Evolutionary conservation across 805 yeast species (phyloP), one percentile per base, ranked within the genome.

Genomic region (Yueomyces sp.): DNA sequence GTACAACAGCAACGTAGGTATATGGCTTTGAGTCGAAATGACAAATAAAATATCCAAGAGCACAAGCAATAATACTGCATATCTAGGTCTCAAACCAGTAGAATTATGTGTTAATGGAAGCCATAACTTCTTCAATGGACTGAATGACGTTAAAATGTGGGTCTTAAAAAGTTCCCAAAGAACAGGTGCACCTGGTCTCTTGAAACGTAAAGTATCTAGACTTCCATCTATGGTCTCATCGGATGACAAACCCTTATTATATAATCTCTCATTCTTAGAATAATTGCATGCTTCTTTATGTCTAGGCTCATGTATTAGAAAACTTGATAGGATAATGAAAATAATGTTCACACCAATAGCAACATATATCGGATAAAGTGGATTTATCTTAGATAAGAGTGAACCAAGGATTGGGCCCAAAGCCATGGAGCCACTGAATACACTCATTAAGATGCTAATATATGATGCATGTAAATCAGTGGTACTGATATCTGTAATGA

Each of bases 401-500:
- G 79, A 73, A 3, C 85, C 79, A 1, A 72, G 43, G 36, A 79
- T 47, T 0, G 94, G 92, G 1, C 90, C 92, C 6, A 72, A 9
- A 1, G 81, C 80, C 49, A 77, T 53, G 0, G 87, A 83, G 3
- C 71, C 65, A 52, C 74, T 79, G 41, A 81, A 60, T 19, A 73
- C 60, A 8, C 88, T 84, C 55, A 73, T 66, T 28, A 74, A 63
- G 30, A 76, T 62, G 9, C 88, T 85, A 49, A 84, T 64, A 26
- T 72, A 66, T 43, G 73, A 69, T 28, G 76, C 71, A 47, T 94
- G 64, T 44, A 73, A 68, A 33, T 66, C 69, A 1, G 84, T 72
- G 26, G 77, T 80, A 5, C 78, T 79, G 37, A 85, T 76, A 62
- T 86, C 95, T 3, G 85, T 68, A 19, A 83, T 69, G 55, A 85